These are phyloP conservation scores for Blastobotrys aristatus DNA, from an alignment of 1,139 yeast genomes.

Conservation along the genomic window DNA sequence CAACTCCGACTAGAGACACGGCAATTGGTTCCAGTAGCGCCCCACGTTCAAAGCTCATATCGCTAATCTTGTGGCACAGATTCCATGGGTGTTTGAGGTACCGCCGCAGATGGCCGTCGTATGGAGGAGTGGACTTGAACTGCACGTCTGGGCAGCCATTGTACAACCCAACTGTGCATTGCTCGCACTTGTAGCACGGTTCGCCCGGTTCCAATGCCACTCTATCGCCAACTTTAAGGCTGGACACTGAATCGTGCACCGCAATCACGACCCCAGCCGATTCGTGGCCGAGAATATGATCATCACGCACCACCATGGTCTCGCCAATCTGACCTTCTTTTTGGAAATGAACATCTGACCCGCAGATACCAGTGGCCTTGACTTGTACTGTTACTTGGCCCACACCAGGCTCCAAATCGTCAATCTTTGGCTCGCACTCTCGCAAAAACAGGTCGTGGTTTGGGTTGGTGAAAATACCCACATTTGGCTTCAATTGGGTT, in stretches of 20 bases:
- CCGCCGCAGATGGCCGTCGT: slow-evolving; percentile 62
- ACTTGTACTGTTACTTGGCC: slow-evolving; percentile 45
- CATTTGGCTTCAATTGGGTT: slow-evolving; percentile 22
- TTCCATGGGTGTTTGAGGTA: slow-evolving; percentile 78
- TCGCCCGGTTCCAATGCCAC: slow-evolving; percentile 80
- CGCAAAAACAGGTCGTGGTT: slow-evolving; percentile 35
- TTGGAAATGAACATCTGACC: slow-evolving; percentile 82
- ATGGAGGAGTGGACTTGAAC: slow-evolving; percentile 84
- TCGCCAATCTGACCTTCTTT: slow-evolving; percentile 78
- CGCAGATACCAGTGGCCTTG: slow-evolving; percentile 76
- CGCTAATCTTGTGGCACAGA: slow-evolving; percentile 68
- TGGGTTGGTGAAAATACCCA: slow-evolving; percentile 39
- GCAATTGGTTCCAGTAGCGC: slow-evolving; percentile 85
- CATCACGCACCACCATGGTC: slow-evolving; percentile 36
- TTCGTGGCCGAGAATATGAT: slow-evolving; percentile 59
- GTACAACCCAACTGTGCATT: slow-evolving; percentile 70
- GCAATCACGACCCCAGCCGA: slow-evolving; percentile 66
- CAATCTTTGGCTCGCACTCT: slow-evolving; percentile 34
- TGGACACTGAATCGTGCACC: slow-evolving; percentile 57
- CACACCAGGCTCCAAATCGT: slow-evolving; percentile 35
- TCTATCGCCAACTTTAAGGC: slow-evolving; percentile 35
- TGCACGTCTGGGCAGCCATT: slow-evolving; percentile 78
- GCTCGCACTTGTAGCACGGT: slow-evolving; percentile 71
- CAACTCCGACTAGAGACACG: slow-evolving; percentile 81
- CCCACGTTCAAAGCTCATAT: slow-evolving; percentile 75